Evolutionary conservation across 192 early-diverging fungal species (phyloP).

Genomic region (Rhizophagus sp.): DNA sequence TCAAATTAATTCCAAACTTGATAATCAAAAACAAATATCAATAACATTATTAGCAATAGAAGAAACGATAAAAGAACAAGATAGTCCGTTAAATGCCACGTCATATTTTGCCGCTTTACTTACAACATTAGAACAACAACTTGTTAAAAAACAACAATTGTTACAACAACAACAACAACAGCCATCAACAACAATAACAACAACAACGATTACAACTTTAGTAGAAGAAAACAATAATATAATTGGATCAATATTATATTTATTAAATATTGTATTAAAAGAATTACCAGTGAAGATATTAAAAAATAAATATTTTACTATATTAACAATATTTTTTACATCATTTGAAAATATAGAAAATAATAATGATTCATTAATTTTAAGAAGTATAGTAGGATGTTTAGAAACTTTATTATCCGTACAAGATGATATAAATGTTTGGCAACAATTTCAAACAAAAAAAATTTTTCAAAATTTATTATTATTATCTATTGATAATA

Average conservation of each 20-base stretch:
- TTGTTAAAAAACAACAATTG: too few relatives aligned
- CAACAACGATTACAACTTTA: slow-evolving; percentile 32
- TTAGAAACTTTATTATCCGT: slow-evolving; percentile 75
- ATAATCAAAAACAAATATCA: slow-evolving; percentile 71
- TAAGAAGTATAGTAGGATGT: slow-evolving; percentile 78
- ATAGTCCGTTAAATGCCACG: slow-evolving; percentile 63
- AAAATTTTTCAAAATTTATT: slow-evolving; percentile 75
- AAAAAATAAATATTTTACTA: slow-evolving; percentile 64
- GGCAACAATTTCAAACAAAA: slow-evolving; percentile 69
- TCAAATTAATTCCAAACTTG: slow-evolving; percentile 70
- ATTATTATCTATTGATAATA: slow-evolving; percentile 73
- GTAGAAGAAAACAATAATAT: slow-evolving; percentile 32
- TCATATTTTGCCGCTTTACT: slow-evolving; percentile 90
- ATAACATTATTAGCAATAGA: slow-evolving; percentile 37
- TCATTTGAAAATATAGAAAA: slow-evolving; percentile 57
- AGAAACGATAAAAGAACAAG: slow-evolving; percentile 81
- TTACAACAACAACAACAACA: too few relatives aligned
- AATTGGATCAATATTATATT: slow-evolving; percentile 69
- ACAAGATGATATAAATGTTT: slow-evolving; percentile 79
- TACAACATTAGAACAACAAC: slow-evolving; percentile 56
- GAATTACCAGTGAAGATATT: slow-evolving; percentile 53
- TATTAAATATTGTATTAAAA: slow-evolving; percentile 63
- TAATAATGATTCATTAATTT: slow-evolving; percentile 70
- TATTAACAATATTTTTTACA: slow-evolving; percentile 63
- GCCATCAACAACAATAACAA: too few relatives aligned